Conservation (phyloP, 2,329 filamentous ascomycete species). For the Byssochlamys sp. region DNA sequence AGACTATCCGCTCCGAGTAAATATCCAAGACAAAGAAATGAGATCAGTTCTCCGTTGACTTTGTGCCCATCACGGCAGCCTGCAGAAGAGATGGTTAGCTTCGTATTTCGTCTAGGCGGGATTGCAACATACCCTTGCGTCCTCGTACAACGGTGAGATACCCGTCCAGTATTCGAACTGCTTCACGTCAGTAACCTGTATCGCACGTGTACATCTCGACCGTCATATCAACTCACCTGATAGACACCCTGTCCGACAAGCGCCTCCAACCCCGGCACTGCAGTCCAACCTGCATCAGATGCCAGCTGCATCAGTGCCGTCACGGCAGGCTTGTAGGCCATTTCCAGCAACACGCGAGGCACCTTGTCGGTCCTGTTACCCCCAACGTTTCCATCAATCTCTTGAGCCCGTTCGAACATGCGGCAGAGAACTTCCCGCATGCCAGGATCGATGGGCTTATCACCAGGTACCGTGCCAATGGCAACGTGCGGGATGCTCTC, state of each 20-base stretch:
- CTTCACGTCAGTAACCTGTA: constrained; percentile 3
- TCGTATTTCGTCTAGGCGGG: neutral
- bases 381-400: constrained; percentile 37
- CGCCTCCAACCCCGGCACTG: constrained; percentile 79
- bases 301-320: constrained; percentile 82
- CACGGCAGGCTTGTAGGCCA: constrained; percentile 85
- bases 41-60: neutral
- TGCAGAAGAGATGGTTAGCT: constrained; percentile 4
- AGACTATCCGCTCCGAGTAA: neutral
- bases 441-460: constrained; percentile 64
- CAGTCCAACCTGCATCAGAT: constrained; percentile 65
- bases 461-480: constrained; percentile 83
- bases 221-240: constrained; percentile 51
- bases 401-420: constrained; percentile 40
- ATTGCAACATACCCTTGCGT: constrained; percentile 49
- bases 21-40: neutral
- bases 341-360: constrained; percentile 66
- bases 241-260: constrained; percentile 75
- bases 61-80: constrained; percentile 19
- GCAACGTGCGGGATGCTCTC: constrained; percentile 56
- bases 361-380: constrained; percentile 25
- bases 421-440: constrained; percentile 57
- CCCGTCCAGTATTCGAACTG: constrained; percentile 78
- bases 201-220: constrained; percentile 1
- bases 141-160: constrained; percentile 61